Conservation (phyloP, 768 basidiomycete species). For the Tremella mesenterica region DNA sequence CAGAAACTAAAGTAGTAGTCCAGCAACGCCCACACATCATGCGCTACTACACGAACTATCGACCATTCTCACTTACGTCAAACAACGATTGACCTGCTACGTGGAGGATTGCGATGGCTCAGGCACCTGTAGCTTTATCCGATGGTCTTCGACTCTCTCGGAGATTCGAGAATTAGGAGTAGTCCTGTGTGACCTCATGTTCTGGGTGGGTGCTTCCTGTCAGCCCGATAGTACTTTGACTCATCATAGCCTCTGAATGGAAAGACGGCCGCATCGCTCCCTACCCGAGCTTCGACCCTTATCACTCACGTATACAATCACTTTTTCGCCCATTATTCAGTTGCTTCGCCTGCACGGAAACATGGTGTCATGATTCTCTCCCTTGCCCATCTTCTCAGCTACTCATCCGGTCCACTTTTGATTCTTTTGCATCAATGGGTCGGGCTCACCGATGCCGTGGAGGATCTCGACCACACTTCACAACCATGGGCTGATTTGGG, state of each 20-base stretch:
- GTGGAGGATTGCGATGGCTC: constrained; percentile 10
- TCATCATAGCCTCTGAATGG: constrained; percentile 14
- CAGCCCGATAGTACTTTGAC: background rate
- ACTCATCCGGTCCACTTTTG: constrained; percentile 19
- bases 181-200: constrained; percentile 21
- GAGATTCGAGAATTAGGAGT: constrained; percentile 13
- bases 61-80: constrained; percentile 26
- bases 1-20: constrained; percentile 9
- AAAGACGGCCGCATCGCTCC: constrained; percentile 6
- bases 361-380: constrained; percentile 1
- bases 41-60: constrained; percentile 28
- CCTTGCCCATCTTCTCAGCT: constrained; percentile 24
- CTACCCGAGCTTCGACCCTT: constrained; percentile 19
- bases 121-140: constrained; percentile 8
- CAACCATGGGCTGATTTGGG: constrained; percentile 38
- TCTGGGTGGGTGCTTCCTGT: constrained; percentile 23
- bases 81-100: constrained; percentile 14
- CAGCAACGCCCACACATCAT: constrained; percentile 34
- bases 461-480: constrained; percentile 8
- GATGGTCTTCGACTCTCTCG: constrained; percentile 11
- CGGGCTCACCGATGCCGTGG: constrained; percentile 18
- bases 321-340: constrained; percentile 16
- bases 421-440: constrained; percentile 27
- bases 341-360: constrained; percentile 1
- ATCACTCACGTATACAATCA: constrained; percentile 22